These are phyloP conservation scores for Atalantia buxifolia DNA, from an alignment of 345 rosid species.

Conservation along the genomic window DNA sequence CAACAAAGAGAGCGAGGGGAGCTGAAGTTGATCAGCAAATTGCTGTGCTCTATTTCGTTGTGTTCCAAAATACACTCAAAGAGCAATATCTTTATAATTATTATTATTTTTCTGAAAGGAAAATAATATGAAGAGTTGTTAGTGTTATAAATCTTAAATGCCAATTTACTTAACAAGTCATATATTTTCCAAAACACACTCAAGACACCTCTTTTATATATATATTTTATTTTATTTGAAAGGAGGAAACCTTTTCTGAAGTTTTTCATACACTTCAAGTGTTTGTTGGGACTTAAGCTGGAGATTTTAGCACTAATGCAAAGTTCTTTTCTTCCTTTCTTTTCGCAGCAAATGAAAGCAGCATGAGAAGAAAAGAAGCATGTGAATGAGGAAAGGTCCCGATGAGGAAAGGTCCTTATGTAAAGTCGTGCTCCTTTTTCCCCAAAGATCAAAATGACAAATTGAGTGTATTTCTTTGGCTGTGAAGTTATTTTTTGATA, in stretches of 20 bases:
- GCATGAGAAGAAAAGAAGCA: constrained; percentile 32
- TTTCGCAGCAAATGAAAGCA: constrained; percentile 52
- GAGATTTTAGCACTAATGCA: neutral
- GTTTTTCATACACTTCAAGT: neutral
- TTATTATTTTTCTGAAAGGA: too few species aligned
- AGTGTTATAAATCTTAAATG: neutral
- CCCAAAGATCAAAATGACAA: constrained; percentile 20
- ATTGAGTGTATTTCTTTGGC: constrained; percentile 3
- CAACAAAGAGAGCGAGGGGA: neutral
- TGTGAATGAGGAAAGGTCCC: constrained; percentile 13
- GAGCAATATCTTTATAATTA: too few species aligned
- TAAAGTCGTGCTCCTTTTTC: constrained; percentile 20
- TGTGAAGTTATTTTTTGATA: constrained; percentile 25
- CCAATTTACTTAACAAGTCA: too few species aligned
- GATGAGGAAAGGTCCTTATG: constrained; percentile 19
- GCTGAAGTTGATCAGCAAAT: neutral
- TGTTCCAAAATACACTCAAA: neutral
- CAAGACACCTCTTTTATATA: too few species aligned
- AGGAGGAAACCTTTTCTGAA: neutral
- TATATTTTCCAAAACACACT: too few species aligned
- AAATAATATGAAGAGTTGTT: neutral
- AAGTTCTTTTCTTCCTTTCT: constrained; percentile 16
- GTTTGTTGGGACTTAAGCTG: neutral
- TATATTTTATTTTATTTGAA: too few species aligned
- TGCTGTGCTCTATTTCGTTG: neutral